phyloP scores from a whole-genome alignment of 2,329 filamentous ascomycete genomes.

The Fusarium protoensiforme region DNA sequence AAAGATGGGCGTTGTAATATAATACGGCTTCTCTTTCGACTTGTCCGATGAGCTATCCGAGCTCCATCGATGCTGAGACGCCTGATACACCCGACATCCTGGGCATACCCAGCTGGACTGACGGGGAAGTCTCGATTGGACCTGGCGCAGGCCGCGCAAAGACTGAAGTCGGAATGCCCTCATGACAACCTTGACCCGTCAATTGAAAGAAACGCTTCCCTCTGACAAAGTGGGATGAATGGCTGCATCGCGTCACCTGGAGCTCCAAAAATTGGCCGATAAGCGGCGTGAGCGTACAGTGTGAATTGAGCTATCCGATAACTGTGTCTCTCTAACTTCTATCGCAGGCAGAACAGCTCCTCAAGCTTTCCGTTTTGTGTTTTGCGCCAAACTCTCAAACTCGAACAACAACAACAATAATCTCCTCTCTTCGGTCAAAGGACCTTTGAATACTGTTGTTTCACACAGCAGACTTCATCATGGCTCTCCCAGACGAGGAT shows the following conservation, averaged over 20 bases:
- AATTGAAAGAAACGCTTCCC: not conserved
- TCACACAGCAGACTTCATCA: conserved; percentile 23
- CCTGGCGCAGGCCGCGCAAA: conserved; percentile 37
- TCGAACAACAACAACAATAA: not conserved
- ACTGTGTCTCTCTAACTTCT: conserved; percentile 27
- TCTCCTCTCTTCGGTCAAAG: not conserved
- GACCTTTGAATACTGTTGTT: not conserved
- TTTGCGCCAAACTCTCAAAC: conserved; percentile 37
- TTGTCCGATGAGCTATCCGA: conserved; percentile 61
- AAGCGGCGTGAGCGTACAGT: conserved; percentile 30
- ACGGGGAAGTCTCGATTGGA: conserved; percentile 25
- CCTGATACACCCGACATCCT: conserved; percentile 40
- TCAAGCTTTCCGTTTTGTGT: conserved; percentile 10
- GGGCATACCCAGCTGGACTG: conserved; percentile 43
- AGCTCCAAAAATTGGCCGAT: conserved; percentile 32
- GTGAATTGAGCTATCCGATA: conserved; percentile 31
- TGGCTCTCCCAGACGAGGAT: conserved; percentile 54
- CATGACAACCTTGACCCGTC: conserved; percentile 37
- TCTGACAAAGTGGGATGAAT: not conserved
- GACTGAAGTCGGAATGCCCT: conserved; percentile 42
- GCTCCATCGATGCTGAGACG: conserved; percentile 45
- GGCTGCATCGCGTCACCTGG: conserved; percentile 20
- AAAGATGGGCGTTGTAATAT: conserved; percentile 96
- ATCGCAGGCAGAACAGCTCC: conserved; percentile 12
- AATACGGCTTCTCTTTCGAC: conserved; percentile 89